phyloP scores from a whole-genome alignment of 2,329 filamentous ascomycete genomes.

The Aspergillus brasiliensis region DNA sequence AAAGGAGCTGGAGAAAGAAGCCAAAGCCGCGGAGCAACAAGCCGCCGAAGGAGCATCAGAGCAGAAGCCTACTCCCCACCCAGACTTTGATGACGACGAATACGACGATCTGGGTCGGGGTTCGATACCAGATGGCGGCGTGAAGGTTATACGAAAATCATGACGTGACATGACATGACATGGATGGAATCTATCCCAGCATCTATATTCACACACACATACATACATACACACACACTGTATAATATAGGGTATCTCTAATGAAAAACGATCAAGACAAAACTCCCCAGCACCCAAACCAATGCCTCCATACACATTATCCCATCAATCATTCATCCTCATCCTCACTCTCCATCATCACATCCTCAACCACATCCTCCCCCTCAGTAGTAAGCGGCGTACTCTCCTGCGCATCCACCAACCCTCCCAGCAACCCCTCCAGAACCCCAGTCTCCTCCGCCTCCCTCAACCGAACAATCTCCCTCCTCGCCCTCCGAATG shows the following conservation, averaged over 20 bases:
- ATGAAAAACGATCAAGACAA: conserved; percentile 19
- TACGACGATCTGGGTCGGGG: conserved; percentile 23
- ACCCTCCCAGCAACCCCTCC: conserved; percentile 39
- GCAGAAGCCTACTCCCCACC: too few species aligned
- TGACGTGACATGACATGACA: conserved; percentile 35
- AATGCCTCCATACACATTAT: neutral
- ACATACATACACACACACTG: conserved; percentile 26
- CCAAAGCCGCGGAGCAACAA: conserved; percentile 52
- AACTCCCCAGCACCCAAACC: conserved; percentile 9
- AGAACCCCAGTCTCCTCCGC: conserved; percentile 49
- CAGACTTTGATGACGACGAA: conserved; percentile 22
- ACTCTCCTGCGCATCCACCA: conserved; percentile 35
- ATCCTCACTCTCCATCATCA: conserved; percentile 50
- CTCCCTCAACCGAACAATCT: conserved; percentile 68
- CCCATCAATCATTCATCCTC: conserved; percentile 19
- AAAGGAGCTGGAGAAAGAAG: conserved; percentile 74
- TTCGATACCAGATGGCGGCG: conserved; percentile 61
- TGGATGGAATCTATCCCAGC: conserved; percentile 34
- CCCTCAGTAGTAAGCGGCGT: conserved; percentile 16
- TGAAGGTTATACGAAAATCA: conserved; percentile 69
- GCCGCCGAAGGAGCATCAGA: conserved; percentile 26
- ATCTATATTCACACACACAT: conserved; percentile 16
- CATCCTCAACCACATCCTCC: conserved; percentile 50
- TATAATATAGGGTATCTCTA: conserved; percentile 34
- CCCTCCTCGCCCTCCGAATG: conserved; percentile 71